Evolutionary conservation across 2,329 filamentous ascomycete species (phyloP), one percentile per base, ranked within the genome.

Genomic region (Hypoxylon sp.): DNA sequence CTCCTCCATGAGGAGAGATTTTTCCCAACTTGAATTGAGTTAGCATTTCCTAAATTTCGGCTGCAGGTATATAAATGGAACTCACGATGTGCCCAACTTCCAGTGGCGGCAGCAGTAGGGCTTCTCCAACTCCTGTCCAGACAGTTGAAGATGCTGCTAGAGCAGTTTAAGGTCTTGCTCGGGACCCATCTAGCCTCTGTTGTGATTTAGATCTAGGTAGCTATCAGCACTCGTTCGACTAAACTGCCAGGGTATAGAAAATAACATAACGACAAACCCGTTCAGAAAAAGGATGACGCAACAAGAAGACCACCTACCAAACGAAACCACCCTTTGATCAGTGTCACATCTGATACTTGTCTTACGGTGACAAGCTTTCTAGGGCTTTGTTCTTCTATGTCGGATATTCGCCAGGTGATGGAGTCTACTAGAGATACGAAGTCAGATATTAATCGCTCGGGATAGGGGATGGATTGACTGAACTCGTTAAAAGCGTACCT

Each of bases 131-230:
- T 6, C 8, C 2, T 31, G 5, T 6, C 29, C 8, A 2, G 6
- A 9, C 29, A 31, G 29, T 3, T 37, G 11, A 14, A 5, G 35
- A n/a, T 37, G 13, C 35, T 37, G 37, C 8, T 42, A n/a, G n/a
- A 42, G 9, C 37, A 42, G 37, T 42, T 42, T 42, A 17, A 42
- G 14, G 37, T 42, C 37, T 42, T 42, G 37, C 37, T 42, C n/a
- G 9, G 37, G 37, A 17, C 37, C 37, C 37, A 17, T 42, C 37
- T 17, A 42, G 37, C n/a, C 37, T 42, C n/a, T 17, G n/a, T 17
- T 42, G 37, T 13, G n/a, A 17, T 42, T 19, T 8, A 17, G 37
- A 17, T n/a, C 37, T 42, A 42, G 37, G 37, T 17, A 9, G 37
- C 8, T 42, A 42, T 42, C n/a, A 19, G 37, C 37, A 42, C 17